Conservation (phyloP, 192 early-diverging fungal species). For the Dimargaris verticillata region DNA sequence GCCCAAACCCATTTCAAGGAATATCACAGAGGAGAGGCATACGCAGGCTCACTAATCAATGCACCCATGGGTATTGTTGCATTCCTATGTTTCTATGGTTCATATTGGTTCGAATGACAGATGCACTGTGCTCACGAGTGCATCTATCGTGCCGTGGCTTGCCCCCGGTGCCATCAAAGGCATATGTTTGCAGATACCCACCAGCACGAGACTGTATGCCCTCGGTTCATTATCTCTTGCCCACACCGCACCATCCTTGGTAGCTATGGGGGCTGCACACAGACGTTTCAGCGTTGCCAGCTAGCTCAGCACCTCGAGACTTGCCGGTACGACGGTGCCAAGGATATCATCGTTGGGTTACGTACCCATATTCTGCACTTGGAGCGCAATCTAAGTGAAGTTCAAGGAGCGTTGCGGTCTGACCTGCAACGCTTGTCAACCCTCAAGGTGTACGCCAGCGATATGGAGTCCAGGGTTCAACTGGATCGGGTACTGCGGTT, state of each 20-base stretch:
- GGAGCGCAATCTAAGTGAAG: constrained; percentile 11
- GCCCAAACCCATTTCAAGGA: background rate
- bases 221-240: constrained; percentile 10
- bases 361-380: constrained; percentile 12
- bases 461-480: constrained; percentile 9
- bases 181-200: constrained; percentile 8
- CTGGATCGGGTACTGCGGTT: constrained; percentile 10
- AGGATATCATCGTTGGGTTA: constrained; percentile 12
- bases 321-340: constrained; percentile 13
- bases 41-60: too few species aligned
- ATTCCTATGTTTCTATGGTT: too few species aligned
- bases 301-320: constrained; percentile 10
- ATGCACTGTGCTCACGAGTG: constrained; percentile 5
- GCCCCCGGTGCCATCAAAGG: constrained; percentile 3
- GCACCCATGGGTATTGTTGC: too few species aligned
- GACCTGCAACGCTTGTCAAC: constrained; percentile 13
- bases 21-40: background rate
- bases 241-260: constrained; percentile 14
- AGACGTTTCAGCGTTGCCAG: constrained; percentile 12
- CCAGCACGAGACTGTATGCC: constrained; percentile 13
- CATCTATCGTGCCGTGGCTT: constrained; percentile 10
- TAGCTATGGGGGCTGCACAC: constrained; percentile 13
- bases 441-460: constrained; percentile 9
- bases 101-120: too few species aligned
- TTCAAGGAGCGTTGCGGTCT: constrained; percentile 9